These are phyloP conservation scores for Kazachstania sp. DNA, from an alignment of 1,139 yeast species.

Conservation along the genomic window DNA sequence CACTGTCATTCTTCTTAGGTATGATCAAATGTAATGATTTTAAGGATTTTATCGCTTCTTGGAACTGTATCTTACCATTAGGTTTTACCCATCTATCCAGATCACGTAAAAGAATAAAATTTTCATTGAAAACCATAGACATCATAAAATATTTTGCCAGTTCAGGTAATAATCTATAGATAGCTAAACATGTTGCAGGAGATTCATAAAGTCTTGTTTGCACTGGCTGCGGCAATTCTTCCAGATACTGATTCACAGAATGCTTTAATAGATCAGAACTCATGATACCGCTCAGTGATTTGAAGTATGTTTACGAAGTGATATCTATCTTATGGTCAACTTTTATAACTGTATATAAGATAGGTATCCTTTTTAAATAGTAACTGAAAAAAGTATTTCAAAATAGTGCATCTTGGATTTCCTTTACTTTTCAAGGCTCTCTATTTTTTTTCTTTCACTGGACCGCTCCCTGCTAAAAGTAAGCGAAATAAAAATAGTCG, in stretches of 20 bases:
- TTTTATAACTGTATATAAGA: neutral
- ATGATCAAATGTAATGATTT: constrained; percentile 67
- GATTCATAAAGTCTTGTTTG: constrained; percentile 69
- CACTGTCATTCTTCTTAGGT: constrained; percentile 35
- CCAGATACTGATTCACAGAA: constrained; percentile 83
- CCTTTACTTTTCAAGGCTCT: neutral
- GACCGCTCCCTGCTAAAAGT: neutral
- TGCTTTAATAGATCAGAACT: constrained; percentile 49
- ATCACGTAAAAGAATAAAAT: constrained; percentile 58
- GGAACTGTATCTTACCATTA: constrained; percentile 39
- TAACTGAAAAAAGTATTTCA: neutral
- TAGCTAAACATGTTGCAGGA: constrained; percentile 92
- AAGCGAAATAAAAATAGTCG: too few relatives aligned
- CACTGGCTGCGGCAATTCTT: constrained; percentile 77
- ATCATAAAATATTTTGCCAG: constrained; percentile 82
- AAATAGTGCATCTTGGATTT: neutral
- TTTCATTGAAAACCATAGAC: constrained; percentile 77
- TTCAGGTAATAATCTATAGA: constrained; percentile 78
- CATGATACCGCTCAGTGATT: constrained; percentile 9
- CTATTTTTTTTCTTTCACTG: neutral
- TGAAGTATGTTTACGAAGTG: neutral
- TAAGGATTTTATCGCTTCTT: constrained; percentile 72
- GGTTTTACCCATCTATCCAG: constrained; percentile 72
- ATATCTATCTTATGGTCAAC: neutral
- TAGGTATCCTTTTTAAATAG: neutral